Conservation (phyloP, 306 rosid species). For the Quercus berberidifolia region DNA sequence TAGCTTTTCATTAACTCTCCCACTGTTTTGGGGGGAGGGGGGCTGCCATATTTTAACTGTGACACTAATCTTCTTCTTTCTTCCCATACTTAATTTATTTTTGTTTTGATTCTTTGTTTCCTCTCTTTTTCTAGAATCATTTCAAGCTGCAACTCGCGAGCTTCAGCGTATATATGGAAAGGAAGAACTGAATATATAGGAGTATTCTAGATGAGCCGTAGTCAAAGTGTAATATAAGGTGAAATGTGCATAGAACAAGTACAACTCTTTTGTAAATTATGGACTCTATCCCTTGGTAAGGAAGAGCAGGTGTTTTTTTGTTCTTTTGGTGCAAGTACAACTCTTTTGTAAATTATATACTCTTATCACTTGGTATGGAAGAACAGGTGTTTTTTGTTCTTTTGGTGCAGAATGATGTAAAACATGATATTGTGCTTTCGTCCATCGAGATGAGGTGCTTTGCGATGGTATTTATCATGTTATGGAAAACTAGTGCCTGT, state of each 20-base stretch:
- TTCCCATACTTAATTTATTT: not conserved
- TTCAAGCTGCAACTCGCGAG: constrained; percentile 86
- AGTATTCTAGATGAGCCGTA: constrained; percentile 10
- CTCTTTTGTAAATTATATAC: constrained; percentile 8
- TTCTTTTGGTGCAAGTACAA: not conserved
- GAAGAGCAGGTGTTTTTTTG: constrained; percentile 14
- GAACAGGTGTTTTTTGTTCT: constrained; percentile 11
- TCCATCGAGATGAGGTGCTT: not conserved
- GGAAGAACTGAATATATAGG: constrained; percentile 54
- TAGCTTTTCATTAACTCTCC: too few relatives aligned
- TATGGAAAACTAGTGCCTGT: too few relatives aligned
- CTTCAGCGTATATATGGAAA: constrained; percentile 93
- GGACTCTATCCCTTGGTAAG: constrained; percentile 1
- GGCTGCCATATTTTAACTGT: not conserved
- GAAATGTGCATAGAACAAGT: constrained; percentile 23
- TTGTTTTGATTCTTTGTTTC: constrained; percentile 3
- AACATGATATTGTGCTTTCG: not conserved
- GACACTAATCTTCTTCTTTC: not conserved
- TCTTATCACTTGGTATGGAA: not conserved
- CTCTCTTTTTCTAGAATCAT: constrained; percentile 54
- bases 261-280: constrained; percentile 6
- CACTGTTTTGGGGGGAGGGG: too few relatives aligned
- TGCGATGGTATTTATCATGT: too few relatives aligned
- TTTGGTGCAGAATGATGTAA: not conserved
- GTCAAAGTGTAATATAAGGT: constrained; percentile 22